phyloP scores from a whole-genome alignment of 148 eudicot genomes.

The Pharnaceum exiguum region DNA sequence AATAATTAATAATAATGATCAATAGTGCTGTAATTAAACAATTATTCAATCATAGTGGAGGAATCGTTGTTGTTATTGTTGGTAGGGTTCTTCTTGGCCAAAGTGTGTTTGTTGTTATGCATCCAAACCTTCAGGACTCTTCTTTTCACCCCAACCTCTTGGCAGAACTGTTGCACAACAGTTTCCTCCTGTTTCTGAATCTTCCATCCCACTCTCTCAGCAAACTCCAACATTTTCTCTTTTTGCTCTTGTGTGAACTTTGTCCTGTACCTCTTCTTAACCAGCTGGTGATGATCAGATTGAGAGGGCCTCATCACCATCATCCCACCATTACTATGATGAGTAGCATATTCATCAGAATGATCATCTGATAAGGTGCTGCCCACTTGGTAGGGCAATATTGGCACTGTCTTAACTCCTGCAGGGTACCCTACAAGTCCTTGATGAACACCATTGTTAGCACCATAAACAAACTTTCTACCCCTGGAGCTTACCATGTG shows the following conservation, averaged over 20 bases:
- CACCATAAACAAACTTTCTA: conserved; percentile 19
- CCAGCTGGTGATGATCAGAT: not conserved
- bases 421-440: conserved; percentile 13
- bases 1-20: not conserved
- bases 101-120: conserved; percentile 91
- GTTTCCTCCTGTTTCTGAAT: conserved; percentile 62
- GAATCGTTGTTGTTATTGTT: not conserved
- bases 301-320: conserved; percentile 23
- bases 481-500: conserved; percentile 6
- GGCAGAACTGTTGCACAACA: conserved; percentile 54
- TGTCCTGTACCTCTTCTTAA: conserved; percentile 65
- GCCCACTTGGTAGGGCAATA: conserved; percentile 10
- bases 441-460: not conserved
- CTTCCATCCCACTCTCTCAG: conserved; percentile 73
- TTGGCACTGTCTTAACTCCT: conserved; percentile 4
- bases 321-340: not conserved
- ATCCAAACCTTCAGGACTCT: conserved; percentile 93
- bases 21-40: not conserved
- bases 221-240: conserved; percentile 69
- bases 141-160: conserved; percentile 56
- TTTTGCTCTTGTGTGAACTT: conserved; percentile 75
- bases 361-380: not conserved
- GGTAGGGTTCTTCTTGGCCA: conserved; percentile 47
- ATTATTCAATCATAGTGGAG: too few relatives aligned
- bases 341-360: not conserved